These are phyloP conservation scores for Prunus dulcis DNA, from an alignment of 306 rosid species.

Conservation along the genomic window DNA sequence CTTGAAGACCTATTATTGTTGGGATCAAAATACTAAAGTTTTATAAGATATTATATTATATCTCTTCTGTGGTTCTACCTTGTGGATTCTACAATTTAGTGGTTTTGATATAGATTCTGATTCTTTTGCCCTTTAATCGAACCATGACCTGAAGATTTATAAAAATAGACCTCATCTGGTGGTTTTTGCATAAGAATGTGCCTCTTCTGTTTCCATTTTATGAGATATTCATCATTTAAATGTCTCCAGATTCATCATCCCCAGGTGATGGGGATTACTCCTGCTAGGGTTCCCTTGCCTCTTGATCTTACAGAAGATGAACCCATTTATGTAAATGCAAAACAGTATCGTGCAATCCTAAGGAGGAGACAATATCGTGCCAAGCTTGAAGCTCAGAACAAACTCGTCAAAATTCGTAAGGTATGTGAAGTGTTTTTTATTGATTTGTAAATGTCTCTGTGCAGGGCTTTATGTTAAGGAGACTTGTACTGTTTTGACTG, in stretches of 20 bases:
- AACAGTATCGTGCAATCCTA: conserved; percentile 34
- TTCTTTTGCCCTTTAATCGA: conserved; percentile 11
- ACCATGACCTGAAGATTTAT: conserved; percentile 1
- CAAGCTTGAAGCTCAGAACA: conserved; percentile 45
- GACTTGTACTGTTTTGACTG: background rate
- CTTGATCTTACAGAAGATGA: conserved; percentile 41
- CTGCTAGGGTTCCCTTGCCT: conserved; percentile 53
- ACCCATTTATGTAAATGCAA: conserved; percentile 39
- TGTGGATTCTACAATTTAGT: conserved; percentile 24
- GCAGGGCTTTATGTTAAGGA: background rate
- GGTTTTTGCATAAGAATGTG: conserved; percentile 12
- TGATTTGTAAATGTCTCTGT: background rate
- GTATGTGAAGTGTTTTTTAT: background rate
- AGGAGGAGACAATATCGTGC: conserved; percentile 35
- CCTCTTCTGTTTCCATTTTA: conserved; percentile 15
- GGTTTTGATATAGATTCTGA: conserved; percentile 16
- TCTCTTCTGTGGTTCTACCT: conserved; percentile 11
- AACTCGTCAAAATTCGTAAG: conserved; percentile 28
- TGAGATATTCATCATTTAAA: conserved; percentile 20
- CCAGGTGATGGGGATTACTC: conserved; percentile 45
- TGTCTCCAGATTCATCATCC: conserved; percentile 34
- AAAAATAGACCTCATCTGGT: background rate
- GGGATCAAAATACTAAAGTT: conserved; percentile 10
- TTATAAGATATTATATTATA: background rate
- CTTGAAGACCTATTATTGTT: conserved; percentile 6